Conservation (phyloP, 2,329 filamentous ascomycete species). For the Chaetomiaceae sp. region DNA sequence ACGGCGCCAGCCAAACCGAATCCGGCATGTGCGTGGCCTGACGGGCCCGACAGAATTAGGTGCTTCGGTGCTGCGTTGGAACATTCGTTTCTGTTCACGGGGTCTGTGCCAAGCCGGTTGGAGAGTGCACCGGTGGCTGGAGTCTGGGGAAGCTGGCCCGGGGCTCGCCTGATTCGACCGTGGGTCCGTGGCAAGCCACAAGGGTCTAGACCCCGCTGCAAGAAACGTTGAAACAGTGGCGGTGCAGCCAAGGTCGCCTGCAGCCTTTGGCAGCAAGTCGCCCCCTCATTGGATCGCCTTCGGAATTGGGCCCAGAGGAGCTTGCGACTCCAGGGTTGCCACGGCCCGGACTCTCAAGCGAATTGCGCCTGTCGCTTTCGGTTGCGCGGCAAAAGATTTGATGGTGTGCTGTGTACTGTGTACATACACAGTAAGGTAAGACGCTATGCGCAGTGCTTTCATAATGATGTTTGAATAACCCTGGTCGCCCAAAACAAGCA, state of each 20-base stretch:
- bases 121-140: not conserved
- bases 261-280: conserved; percentile 10
- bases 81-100: not conserved
- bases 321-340: not conserved
- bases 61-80: no score
- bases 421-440: no score
- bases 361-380: no score
- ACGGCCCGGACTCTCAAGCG: not conserved
- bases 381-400: no score
- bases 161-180: not conserved
- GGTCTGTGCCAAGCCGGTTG: not conserved
- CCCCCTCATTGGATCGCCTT: not conserved
- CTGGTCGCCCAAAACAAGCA: not conserved
- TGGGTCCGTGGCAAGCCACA: conserved; percentile 12
- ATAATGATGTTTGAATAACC: no score
- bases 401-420: no score
- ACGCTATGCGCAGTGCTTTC: no score
- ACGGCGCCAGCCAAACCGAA: no score
- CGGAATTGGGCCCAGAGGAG: no score
- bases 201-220: conserved; percentile 5
- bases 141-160: no score
- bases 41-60: no score
- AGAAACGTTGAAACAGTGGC: conserved; percentile 26
- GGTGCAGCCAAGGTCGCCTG: conserved; percentile 22
- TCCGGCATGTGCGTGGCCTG: no score